Base-by-base conservation (phyloP, 768 basidiomycete species). In the Trametopsis cervina region DNA sequence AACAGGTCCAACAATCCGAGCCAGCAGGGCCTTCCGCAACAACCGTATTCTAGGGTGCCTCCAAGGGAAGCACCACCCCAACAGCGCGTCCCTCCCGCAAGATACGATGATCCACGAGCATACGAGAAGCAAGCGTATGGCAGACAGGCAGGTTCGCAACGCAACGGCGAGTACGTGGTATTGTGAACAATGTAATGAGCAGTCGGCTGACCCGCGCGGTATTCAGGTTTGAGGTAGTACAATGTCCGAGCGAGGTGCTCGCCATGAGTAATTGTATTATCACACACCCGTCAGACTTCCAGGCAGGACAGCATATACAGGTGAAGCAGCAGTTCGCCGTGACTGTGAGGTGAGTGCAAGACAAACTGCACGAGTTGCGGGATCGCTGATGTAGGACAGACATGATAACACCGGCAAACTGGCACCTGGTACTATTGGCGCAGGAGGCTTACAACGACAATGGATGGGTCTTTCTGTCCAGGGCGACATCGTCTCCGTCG, bases 381-480 rank as follows among this genome's bases (percentile, higher is more conserved):
- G 6, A n/a, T 27, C 20, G 4, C 37, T 45, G 17, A 42, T 25
- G 1, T 18, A 6, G 39, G 27, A 9, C 35, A 94, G 90, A 40
- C 83, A 89, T 54, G 90, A 94, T 57, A 80, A 83, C 51, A 86
- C 88, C 1, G 78, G 78, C 4, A 82, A 77, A 51, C 62, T 99
- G 3, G 66, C 67, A 4, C 79, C 80, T 0, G 85, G 89, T 2
- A 66, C 69, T 1, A 74, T 98, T 23, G 92, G 85, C n/a, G 81
- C 83, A 4, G 85, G 87, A 23, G 74, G 79, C 20, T 67, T 80
- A 50, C 89, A 92, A 50, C 79, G 96, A 9, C 82, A 89, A 68
- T 99, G 92, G 92, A 85, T 93, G 37, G 84, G 83, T 4, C 73
- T 97, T 5, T 91, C 91, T 13, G 65, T 85, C 35, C 65, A 72